phyloP scores from a whole-genome alignment of 2,329 filamentous ascomycete genomes.

The Botryotinia convoluta region DNA sequence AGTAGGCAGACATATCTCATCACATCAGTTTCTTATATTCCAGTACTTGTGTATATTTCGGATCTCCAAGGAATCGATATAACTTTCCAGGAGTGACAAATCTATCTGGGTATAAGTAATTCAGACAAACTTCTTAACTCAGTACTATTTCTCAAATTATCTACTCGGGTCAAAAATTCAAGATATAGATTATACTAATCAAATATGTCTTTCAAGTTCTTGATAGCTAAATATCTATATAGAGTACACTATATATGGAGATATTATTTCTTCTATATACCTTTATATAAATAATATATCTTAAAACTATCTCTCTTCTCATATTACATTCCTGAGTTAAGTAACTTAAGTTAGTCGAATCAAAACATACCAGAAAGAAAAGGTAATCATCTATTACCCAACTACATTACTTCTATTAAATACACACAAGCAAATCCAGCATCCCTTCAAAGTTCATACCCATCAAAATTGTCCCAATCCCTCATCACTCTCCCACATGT shows the following conservation, averaged over 20 bases:
- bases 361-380: background rate
- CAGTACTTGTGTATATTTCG: rapidly evolving
- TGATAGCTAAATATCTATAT: background rate
- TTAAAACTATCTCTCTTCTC: background rate
- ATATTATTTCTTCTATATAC: rapidly evolving
- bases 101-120: too few species aligned
- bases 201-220: background rate
- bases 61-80: background rate
- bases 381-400: background rate
- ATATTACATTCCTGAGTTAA: background rate
- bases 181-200: too few species aligned
- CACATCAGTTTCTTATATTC: background rate
- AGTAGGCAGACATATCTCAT: background rate
- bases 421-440: background rate
- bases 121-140: too few species aligned
- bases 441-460: too few species aligned
- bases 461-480: background rate
- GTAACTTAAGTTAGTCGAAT: background rate
- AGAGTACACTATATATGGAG: rapidly evolving
- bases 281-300: background rate
- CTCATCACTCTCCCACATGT: background rate
- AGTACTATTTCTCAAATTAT: background rate
- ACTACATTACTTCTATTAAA: background rate
- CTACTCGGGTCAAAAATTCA: background rate
- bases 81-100: too few species aligned